Evolutionary conservation across 2,329 filamentous ascomycete species (phyloP), one percentile per base, ranked within the genome.

Genomic region (Fusarium transvaalense): DNA sequence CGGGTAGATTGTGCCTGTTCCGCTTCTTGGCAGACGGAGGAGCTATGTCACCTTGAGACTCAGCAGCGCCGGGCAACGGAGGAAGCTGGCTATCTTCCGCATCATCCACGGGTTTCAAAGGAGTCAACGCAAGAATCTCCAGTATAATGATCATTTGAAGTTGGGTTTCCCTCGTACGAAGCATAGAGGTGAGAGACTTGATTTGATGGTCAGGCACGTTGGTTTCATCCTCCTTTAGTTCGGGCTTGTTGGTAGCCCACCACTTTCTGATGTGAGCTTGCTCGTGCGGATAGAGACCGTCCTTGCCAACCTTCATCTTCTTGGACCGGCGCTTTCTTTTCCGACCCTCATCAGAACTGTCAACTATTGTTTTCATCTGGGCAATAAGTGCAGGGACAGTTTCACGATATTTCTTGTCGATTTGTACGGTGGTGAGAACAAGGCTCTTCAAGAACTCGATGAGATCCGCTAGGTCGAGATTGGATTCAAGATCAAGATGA

Each of bases 401-500:
- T 56, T 91, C 89, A n/a, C 88, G 86, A 73, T 92, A 94, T 75
- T 95, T 96, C 75, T 92, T 93, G 75, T 95, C 92, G 64, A 93
- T 86, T 45, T 90, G 83, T 8, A 88, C 83, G 1, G 88, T 89
- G 3, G 87, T 88, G 61, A 92, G 80, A n/a, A 92, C 80, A 58
- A 93, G 84, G 50, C 85, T 84, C 71, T 90, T 88, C n/a, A 95
- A 76, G 71, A 93, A 94, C 1, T 85, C 82, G 10, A 91, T 83
- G 19, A 94, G 81, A 50, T 93, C 87, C 25, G 81, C 80, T 78
- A 90, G 88, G 39, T 89, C 83, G 21, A 90, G 79, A 23, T 84
- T 86, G 9, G 85, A 81, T 75, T 90, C 87, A 52, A 86, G 86
- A 64, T 89, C 86, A 15, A 88, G 79, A 59, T 89, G 87, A 66